These are phyloP conservation scores for Clarireedia monteithiana DNA, from an alignment of 2,329 filamentous ascomycete species.

Conservation along the genomic window DNA sequence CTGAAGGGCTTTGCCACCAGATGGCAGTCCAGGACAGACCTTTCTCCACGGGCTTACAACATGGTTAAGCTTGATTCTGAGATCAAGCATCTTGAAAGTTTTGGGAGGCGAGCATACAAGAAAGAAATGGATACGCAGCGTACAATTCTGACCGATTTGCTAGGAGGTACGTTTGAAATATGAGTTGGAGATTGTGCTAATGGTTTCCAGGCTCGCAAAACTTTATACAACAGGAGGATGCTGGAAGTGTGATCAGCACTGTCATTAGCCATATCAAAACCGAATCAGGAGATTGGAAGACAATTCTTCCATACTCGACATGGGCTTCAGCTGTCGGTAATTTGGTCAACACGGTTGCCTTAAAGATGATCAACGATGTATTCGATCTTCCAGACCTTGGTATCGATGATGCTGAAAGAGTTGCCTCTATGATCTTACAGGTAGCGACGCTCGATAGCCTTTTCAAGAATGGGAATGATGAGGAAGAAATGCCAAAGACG, in stretches of 20 bases:
- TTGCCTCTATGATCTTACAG: conserved; percentile 49
- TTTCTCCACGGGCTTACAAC: conserved; percentile 41
- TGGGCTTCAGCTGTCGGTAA: conserved; percentile 57
- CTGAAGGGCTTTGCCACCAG: conserved; percentile 40
- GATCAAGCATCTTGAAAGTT: conserved; percentile 49
- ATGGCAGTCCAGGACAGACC: conserved; percentile 48
- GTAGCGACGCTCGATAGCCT: conserved; percentile 46
- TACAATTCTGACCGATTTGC: conserved; percentile 51
- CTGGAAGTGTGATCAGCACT: conserved; percentile 44
- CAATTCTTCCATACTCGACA: conserved; percentile 50
- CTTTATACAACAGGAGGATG: conserved; percentile 47
- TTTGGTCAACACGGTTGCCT: conserved; percentile 48
- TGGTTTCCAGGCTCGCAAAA: conserved; percentile 42
- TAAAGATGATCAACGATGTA: conserved; percentile 55
- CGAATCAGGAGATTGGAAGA: conserved; percentile 49
- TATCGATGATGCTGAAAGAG: conserved; percentile 55
- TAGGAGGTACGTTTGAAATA: conserved; percentile 38
- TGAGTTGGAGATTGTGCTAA: background rate
- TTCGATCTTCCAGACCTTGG: conserved; percentile 54
- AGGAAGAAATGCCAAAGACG: conserved; percentile 39
- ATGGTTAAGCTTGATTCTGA: conserved; percentile 54
- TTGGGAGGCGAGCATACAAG: conserved; percentile 54
- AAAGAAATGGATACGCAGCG: conserved; percentile 54
- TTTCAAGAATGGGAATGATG: conserved; percentile 19
- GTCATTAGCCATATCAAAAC: conserved; percentile 45